A percentile compares a stretch with the other conserved stretches of the same genome.
phyloP scores from a whole-genome alignment of 2,329 filamentous ascomycete species.

The Fusarium austroafricanum region DNA sequence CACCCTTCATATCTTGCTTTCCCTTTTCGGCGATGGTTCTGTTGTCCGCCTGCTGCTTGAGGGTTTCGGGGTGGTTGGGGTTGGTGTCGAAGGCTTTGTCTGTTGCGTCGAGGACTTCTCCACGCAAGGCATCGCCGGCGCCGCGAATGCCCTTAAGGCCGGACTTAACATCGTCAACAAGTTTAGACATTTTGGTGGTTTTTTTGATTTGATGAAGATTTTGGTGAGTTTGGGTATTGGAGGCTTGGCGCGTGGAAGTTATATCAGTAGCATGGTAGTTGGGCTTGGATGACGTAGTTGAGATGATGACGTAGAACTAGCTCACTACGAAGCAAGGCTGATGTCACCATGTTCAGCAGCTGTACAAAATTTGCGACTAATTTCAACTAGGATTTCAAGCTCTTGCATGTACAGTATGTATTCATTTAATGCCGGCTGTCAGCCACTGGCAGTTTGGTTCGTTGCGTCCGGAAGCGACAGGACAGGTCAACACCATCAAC shows the following conservation, averaged over 20 bases:
- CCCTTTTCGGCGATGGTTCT: slow-evolving; percentile 30
- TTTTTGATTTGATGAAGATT: background rate
- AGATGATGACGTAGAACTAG: background rate
- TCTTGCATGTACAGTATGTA: too few species aligned
- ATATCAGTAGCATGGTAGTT: background rate
- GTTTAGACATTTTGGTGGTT: slow-evolving; percentile 30
- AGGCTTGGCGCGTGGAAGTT: background rate
- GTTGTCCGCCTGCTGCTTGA: slow-evolving; percentile 13
- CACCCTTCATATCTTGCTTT: slow-evolving; percentile 29
- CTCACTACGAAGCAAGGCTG: background rate
- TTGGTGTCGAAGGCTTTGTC: slow-evolving; percentile 39
- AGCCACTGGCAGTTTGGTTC: too few species aligned
- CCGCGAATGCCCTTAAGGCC: slow-evolving; percentile 42
- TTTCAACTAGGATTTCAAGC: too few species aligned
- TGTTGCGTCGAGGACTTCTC: slow-evolving; percentile 34
- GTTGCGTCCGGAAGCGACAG: background rate
- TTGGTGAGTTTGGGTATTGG: too few species aligned
- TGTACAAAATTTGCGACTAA: background rate
- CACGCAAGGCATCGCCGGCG: slow-evolving; percentile 40
- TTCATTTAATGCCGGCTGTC: too few species aligned
- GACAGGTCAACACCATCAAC: background rate
- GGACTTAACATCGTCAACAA: slow-evolving; percentile 41
- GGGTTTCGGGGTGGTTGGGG: slow-evolving; percentile 19
- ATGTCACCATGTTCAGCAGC: background rate
- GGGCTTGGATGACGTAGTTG: background rate